Percentiles rank a stretch among this genome's conserved stretches.
Evolutionary conservation across 441 rosid species (phyloP).

Genomic region (Syzygium syzygioides): DNA sequence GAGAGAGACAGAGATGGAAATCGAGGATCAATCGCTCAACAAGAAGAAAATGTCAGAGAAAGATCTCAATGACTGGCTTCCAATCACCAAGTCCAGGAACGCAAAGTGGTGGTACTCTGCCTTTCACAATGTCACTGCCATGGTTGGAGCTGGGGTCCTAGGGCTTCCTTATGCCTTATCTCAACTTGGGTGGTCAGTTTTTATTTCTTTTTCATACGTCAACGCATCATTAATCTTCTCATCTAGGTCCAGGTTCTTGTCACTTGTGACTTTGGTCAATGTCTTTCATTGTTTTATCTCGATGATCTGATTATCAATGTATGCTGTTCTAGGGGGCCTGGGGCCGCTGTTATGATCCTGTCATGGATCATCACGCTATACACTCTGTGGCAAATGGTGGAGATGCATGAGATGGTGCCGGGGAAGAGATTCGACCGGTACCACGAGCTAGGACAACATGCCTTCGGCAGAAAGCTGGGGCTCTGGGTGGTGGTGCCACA

Average conservation of each 20-base stretch:
- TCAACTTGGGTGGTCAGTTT: slow-evolving; percentile 5
- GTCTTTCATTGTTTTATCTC: not conserved
- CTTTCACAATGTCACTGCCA: slow-evolving; percentile 8
- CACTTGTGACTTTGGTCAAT: not conserved
- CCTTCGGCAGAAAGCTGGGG: slow-evolving; percentile 54
- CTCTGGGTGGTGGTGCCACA: slow-evolving; percentile 55
- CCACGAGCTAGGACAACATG: slow-evolving; percentile 51
- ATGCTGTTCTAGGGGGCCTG: slow-evolving; percentile 42
- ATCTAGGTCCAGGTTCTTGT: not conserved
- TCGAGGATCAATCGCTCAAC: not conserved
- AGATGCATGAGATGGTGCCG: slow-evolving; percentile 58
- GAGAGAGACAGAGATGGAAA: not conserved
- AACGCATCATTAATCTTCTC: not conserved
- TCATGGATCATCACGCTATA: slow-evolving; percentile 56
- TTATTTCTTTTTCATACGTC: not conserved
- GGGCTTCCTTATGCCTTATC: slow-evolving; percentile 8
- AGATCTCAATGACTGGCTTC: slow-evolving; percentile 5
- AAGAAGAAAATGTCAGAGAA: not conserved
- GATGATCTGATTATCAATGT: not conserved
- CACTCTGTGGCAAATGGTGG: slow-evolving; percentile 68
- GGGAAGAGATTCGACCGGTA: slow-evolving; percentile 56
- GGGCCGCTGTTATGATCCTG: slow-evolving; percentile 26
- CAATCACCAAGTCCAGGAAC: not conserved
- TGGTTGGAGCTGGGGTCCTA: slow-evolving; percentile 11
- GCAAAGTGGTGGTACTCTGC: slow-evolving; percentile 9